phyloP scores from a whole-genome alignment of 176 grass and related monocot genomes.

The barley (Hordeum vulgare) region MorexV3_pseudomolecules_assembly NC_058523.1:40175979-40176478 shows the following conservation, averaged over 20 bases:
- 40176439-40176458: neutral
- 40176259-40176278: neutral
- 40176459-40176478: neutral
- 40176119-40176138: slow-evolving; percentile 76
- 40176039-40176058: neutral
- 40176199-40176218: neutral
- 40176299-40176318: too few species aligned
- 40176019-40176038: neutral
- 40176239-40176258: neutral
- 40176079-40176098: slow-evolving; percentile 60
- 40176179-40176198: neutral
- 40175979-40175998: neutral
- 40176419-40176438: neutral
- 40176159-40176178: slow-evolving; percentile 67
- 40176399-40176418: neutral
- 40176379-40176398: neutral
- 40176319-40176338: neutral
- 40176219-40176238: neutral
- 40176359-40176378: neutral
- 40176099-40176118: slow-evolving; percentile 51
- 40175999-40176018: neutral
- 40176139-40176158: slow-evolving; percentile 62
- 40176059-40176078: slow-evolving; percentile 61
- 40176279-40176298: neutral
- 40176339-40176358: neutral